Base-by-base conservation (phyloP, 2,329 filamentous ascomycete species). In the Allantophomopsis lycopodina region DNA sequence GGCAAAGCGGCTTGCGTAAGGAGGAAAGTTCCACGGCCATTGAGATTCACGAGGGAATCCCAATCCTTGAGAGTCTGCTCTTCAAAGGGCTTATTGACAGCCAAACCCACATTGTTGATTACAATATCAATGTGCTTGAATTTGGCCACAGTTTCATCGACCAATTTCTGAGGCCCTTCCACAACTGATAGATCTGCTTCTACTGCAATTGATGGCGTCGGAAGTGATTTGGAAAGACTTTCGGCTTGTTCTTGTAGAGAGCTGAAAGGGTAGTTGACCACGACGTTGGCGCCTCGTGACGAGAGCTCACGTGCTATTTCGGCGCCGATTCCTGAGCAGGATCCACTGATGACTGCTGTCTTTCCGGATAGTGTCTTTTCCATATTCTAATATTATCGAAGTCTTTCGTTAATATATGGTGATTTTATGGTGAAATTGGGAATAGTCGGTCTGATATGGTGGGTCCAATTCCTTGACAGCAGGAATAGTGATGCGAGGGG, bases 301-400 rank as follows among this genome's bases (percentile, higher is more conserved):
- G 63, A 55, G 2, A 69, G 55, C 39, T 66, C 65, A 20, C 53
- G 50, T 2, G 60, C 62, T 23, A 66, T 64, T 23, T 63, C 63
- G 10, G 57, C 54, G 17, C 65, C 66, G 42, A 69, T 67, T 35
- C 65, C 66, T 17, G 56, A 60, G 41, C 52, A 57, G 20, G 58
- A 61, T 23, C 63, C 64, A 11, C 59, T 61, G 23, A 77, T 59
- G 13, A 76, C 60, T 5, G 74, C 68, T 35, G 70, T 66, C 47
- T 73, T 71, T 39, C 68, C 68, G 43, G 67, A 64, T 42, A 72
- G 70, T 14, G 56, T 52, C 13, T 36, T 37, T 15, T 44, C 16
- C 30, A 40, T 28, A 11, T 35, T 40, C 32, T 20, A 7, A 20
- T 20, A 7, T 20, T 7, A 7, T 7, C 18, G 18, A 20, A n/a